Evolutionary conservation across 768 basidiomycete species (phyloP).

Genomic region (Pulveroboletus sp.): DNA sequence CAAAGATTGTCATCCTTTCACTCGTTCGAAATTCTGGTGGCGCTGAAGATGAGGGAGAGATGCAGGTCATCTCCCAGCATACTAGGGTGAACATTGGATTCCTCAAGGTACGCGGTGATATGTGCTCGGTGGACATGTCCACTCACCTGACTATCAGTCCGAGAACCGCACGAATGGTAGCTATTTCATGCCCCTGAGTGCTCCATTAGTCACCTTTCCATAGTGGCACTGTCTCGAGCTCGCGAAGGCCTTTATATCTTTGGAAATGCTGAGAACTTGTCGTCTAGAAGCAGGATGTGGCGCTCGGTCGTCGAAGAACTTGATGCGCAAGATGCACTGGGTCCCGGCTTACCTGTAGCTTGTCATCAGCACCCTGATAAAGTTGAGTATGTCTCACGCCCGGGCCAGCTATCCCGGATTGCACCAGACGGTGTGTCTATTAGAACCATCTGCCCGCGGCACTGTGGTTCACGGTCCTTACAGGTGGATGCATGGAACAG

Average conservation of each 20-base stretch:
- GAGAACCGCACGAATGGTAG: constrained; percentile 51
- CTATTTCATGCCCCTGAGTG: not conserved
- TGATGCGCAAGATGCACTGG: constrained; percentile 42
- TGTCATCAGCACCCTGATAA: constrained; percentile 53
- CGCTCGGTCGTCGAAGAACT: constrained; percentile 51
- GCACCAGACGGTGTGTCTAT: constrained; percentile 51
- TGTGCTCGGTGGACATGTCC: not conserved
- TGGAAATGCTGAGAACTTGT: constrained; percentile 57
- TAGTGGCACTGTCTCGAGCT: constrained; percentile 70
- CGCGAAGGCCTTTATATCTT: constrained; percentile 70
- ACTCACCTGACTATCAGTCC: constrained; percentile 33
- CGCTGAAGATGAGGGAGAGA: constrained; percentile 31
- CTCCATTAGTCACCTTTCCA: constrained; percentile 2
- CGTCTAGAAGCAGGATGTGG: constrained; percentile 55
- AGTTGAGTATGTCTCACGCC: constrained; percentile 39
- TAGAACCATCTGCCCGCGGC: not conserved
- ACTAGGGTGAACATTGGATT: constrained; percentile 56
- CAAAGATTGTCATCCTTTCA: constrained; percentile 64
- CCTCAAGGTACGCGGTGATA: constrained; percentile 48
- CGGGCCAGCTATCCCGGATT: constrained; percentile 45
- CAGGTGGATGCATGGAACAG: constrained; percentile 59
- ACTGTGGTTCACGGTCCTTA: not conserved
- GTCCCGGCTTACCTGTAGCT: constrained; percentile 48
- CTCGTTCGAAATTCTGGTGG: constrained; percentile 68
- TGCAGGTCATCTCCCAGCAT: constrained; percentile 8